Evolutionary conservation across 169 alveolate species (phyloP), one percentile per base, ranked within the genome.

Genomic region (Plasmodium chabaudi): DNA sequence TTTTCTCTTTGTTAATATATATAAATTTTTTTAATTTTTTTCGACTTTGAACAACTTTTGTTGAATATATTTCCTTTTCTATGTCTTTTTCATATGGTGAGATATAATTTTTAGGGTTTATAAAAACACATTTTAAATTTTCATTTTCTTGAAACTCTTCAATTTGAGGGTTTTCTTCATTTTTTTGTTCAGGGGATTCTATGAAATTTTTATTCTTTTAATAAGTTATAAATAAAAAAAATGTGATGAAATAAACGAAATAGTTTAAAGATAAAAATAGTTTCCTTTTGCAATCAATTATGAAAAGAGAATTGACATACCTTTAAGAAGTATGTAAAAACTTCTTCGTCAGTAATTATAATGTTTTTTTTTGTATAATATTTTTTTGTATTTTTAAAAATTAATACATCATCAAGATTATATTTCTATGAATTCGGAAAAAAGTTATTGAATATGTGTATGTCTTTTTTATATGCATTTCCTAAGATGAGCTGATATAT

Each of bases 21-120:
- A 79, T 67, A 67, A 27, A 47, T 59, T 79, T 79, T 79, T 79
- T 65, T 27, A 64, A 53, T 65, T 79, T 79, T 71, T 79, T 79
- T 60, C 89, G 65, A 56, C 42, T 65, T 79, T 79, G 72, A 19
- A 44, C 60, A 23, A 56, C 55, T 21, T 59, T 65, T 17, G 75
- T 79, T 19, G 59, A 25, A 12, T 15, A 51, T 65, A 79, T 79
- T 63, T 79, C 89, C 23, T 79, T 55, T 79, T 68, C 71, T 53
- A 79, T 79, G 53, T 65, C 72, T 65, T 79, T 71, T 63, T 47
- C 71, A 60, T 79, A 61, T 27, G 42, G 56, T 27, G 89, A 79
- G 42, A 65, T 17, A 34, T 79, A 79, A 23, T 65, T 55, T 34
- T 67, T 34, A 12, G 89, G 89, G 49, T 65, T 53, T 65, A 79